Evolutionary conservation across 495 filamentous ascomycete species (phyloP), one percentile per base, ranked within the genome.

Genomic region (Penicillium ucsense): DNA sequence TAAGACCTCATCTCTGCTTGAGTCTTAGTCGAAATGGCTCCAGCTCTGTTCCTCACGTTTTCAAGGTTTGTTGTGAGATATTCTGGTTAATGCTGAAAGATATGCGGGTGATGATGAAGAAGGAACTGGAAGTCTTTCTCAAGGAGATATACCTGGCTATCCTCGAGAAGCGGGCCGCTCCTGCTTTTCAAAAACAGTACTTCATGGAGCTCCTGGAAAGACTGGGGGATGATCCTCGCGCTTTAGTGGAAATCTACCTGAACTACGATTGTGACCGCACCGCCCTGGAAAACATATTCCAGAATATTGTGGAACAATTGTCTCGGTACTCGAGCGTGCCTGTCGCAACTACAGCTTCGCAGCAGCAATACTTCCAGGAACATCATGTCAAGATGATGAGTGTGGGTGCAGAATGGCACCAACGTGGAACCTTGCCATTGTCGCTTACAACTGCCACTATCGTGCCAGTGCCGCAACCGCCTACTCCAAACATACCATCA

Each of bases 181-280:
- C 94, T 36, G 70, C 83, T 5, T 89, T 86, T 44, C 92, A 99
- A 56, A 97, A 96, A 60, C 80, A 89, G 39, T 89, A 89, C 48
- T 88, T 97, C 49, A 81, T 99, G 67, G 81, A 83, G 43, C 76
- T 97, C 33, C 70, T 99, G 35, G 86, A 88, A 50, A 73, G 91
- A 48, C 70, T 97, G 31, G 87, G 84, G 41, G 83, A 79, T 9
- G 91, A 99, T 60, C 87, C 90, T 4, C 74, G 87, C 35, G 90
- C 88, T 0, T 62, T 99, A 49, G 94, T 99, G 4, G 94, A 99
- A 67, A 83, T 92, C 10, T 99, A 97, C 64, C 78, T 99, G 46
- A 99, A 99, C 62, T 99, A 99, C 55, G 94, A 99, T 59, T 99
- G 94, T 65, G 94, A 97, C 57, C 75, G 89, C 32, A 86, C 87